Conservation (phyloP, 495 filamentous ascomycete genomes). For the Xylaria scruposa region DNA sequence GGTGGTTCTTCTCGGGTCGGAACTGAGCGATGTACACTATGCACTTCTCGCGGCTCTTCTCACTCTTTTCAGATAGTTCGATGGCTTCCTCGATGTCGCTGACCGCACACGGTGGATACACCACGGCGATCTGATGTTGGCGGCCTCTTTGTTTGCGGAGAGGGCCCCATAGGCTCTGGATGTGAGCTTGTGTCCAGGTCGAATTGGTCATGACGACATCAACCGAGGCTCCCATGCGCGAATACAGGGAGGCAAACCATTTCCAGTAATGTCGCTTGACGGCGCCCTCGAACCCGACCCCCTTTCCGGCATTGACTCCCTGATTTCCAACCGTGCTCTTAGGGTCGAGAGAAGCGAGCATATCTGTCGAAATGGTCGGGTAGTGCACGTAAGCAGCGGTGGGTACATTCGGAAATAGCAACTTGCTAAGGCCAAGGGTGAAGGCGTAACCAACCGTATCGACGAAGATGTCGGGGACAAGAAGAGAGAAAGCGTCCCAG, state of each 20-base stretch:
- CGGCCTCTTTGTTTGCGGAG: conserved; percentile 51
- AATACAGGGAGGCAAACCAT: conserved; percentile 81
- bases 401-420: conserved; percentile 80
- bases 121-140: conserved; percentile 63
- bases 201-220: conserved; percentile 98
- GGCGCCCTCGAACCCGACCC: conserved; percentile 68
- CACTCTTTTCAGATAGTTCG: conserved; percentile 68
- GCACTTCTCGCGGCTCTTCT: conserved; percentile 67
- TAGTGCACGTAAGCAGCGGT: conserved; percentile 97
- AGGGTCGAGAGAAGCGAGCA: conserved; percentile 83
- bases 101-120: conserved; percentile 93
- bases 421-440: conserved; percentile 78
- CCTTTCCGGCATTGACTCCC: conserved; percentile 83
- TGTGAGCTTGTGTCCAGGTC: conserved; percentile 88
- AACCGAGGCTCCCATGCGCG: conserved; percentile 76
- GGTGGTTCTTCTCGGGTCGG: conserved; percentile 95
- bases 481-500: conserved; percentile 89
- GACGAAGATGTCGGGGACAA: conserved; percentile 92
- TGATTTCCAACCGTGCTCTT: conserved; percentile 61
- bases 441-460: conserved; percentile 99
- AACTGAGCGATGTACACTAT: conserved; percentile 97
- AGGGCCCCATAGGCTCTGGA: conserved; percentile 78
- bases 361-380: conserved; percentile 97
- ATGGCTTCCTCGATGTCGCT: conserved; percentile 76
- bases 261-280: conserved; percentile 85